Percentiles rank a stretch among this genome's conserved stretches.
phyloP scores from a whole-genome alignment of 352 stramenopile genomes.

The Globisporangium megalacanthum region DNA sequence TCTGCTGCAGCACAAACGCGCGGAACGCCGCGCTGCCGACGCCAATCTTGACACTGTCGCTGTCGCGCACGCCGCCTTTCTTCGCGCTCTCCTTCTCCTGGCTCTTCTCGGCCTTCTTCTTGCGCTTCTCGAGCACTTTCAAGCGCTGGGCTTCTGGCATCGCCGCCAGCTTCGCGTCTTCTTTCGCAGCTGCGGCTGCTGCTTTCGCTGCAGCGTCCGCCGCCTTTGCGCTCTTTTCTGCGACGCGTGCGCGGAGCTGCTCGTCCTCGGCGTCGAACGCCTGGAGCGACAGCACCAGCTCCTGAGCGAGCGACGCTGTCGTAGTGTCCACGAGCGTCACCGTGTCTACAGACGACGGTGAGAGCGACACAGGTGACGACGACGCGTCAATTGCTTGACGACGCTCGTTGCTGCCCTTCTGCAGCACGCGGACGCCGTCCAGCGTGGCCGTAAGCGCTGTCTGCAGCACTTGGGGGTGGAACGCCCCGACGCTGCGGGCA shows the following conservation, averaged over 20 bases:
- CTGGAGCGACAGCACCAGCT: constrained; percentile 43
- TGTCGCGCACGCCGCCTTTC: constrained; percentile 36
- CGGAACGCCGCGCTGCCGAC: constrained; percentile 59
- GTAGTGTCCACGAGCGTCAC: constrained; percentile 51
- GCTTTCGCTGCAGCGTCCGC: constrained; percentile 67
- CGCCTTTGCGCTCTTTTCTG: constrained; percentile 55
- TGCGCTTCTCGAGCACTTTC: constrained; percentile 75
- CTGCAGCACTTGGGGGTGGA: constrained; percentile 66
- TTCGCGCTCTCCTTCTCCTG: constrained; percentile 77
- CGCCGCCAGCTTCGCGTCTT: constrained; percentile 75
- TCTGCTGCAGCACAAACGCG: constrained; percentile 24
- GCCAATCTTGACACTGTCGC: constrained; percentile 59
- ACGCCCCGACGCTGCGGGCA: constrained; percentile 15
- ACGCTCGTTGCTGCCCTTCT: constrained; percentile 51
- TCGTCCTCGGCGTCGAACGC: constrained; percentile 63
- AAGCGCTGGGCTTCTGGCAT: constrained; percentile 72
- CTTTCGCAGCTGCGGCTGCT: constrained; percentile 64
- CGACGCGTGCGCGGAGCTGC: constrained; percentile 40
- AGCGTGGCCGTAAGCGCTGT: constrained; percentile 47
- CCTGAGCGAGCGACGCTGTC: constrained; percentile 28
- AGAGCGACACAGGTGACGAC: constrained; percentile 10
- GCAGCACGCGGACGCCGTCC: constrained; percentile 50
- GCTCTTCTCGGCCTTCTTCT: constrained; percentile 81
- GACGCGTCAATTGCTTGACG: constrained; percentile 20
- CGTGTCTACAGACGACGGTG: constrained; percentile 22